Evolutionary conservation across 208 protist species (phyloP).

Genomic region (Leishmania major): DNA sequence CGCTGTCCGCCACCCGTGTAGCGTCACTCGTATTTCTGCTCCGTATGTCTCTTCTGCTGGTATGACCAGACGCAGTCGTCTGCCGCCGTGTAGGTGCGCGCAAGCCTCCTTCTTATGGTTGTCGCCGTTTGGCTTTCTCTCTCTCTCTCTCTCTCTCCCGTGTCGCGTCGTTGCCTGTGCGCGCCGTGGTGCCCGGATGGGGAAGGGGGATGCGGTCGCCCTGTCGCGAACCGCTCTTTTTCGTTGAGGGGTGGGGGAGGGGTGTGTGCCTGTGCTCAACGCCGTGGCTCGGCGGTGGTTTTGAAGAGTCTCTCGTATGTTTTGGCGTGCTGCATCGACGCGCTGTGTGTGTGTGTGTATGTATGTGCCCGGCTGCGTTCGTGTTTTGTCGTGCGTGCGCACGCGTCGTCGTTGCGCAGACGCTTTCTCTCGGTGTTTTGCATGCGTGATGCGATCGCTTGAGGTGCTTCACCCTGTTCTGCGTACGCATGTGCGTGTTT

Average conservation of each 20-base stretch:
- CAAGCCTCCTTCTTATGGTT: not conserved
- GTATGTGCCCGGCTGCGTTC: conserved; percentile 7
- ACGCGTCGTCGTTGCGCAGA: no score
- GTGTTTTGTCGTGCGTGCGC: not conserved
- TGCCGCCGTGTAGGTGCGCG: not conserved
- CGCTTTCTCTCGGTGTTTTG: not conserved
- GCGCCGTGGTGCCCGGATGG: no score
- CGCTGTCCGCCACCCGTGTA: no score
- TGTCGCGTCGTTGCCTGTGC: not conserved
- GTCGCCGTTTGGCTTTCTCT: not conserved
- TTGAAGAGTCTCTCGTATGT: not conserved
- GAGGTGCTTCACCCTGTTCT: not conserved
- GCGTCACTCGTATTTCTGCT: no score
- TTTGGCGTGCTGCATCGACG: not conserved
- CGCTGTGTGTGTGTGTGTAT: conserved; percentile 21
- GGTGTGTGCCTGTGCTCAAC: not conserved
- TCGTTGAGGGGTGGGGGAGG: not conserved
- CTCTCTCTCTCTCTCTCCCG: not conserved
- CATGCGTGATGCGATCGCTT: not conserved
- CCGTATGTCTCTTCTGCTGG: no score
- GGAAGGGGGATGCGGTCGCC: not conserved
- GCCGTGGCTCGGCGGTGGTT: not conserved
- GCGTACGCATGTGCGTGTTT: no score
- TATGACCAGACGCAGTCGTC: no score
- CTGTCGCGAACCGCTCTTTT: not conserved